Evolutionary conservation across 805 yeast species (phyloP).

Genomic region (Priceomyces fermenticarens): DNA sequence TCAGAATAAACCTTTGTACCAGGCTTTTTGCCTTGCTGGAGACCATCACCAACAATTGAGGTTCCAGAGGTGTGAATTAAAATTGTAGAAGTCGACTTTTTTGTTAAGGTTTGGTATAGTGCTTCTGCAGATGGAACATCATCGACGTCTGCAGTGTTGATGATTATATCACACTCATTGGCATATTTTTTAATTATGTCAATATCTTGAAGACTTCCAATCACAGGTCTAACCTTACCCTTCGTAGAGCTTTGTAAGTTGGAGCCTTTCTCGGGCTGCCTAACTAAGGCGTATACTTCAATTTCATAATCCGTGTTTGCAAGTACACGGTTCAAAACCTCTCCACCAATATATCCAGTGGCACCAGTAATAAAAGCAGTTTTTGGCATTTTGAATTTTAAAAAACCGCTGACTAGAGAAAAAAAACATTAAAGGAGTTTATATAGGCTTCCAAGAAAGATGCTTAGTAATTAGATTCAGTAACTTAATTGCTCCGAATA

Average conservation of each 20-base stretch:
- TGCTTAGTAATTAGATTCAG: no score
- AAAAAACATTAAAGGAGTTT: no score
- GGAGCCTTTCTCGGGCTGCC: conserved; percentile 17
- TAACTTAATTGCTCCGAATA: no score
- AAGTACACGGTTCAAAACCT: conserved; percentile 21
- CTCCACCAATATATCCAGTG: conserved; percentile 33
- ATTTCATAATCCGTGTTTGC: conserved; percentile 9
- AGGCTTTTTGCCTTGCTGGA: conserved; percentile 12
- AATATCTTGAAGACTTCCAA: conserved; percentile 19
- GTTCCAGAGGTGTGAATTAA: conserved; percentile 38
- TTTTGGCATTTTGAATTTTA: no score
- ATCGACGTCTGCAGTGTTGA: conserved; percentile 30
- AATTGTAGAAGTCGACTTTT: conserved; percentile 18
- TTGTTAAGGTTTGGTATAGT: conserved; percentile 16
- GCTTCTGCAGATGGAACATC: conserved; percentile 20
- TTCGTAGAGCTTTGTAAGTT: conserved; percentile 10
- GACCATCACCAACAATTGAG: conserved; percentile 22
- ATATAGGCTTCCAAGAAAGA: no score
- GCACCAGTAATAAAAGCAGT: conserved; percentile 28
- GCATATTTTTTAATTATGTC: conserved; percentile 15
- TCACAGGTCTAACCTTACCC: conserved; percentile 15
- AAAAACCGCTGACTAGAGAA: no score
- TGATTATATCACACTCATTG: conserved; percentile 21
- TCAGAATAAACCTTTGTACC: conserved; percentile 21
- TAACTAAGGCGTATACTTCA: conserved; percentile 20